Base-by-base conservation (phyloP, 2,329 filamentous ascomycete genomes). In the Colletotrichum simmondsii region DNA sequence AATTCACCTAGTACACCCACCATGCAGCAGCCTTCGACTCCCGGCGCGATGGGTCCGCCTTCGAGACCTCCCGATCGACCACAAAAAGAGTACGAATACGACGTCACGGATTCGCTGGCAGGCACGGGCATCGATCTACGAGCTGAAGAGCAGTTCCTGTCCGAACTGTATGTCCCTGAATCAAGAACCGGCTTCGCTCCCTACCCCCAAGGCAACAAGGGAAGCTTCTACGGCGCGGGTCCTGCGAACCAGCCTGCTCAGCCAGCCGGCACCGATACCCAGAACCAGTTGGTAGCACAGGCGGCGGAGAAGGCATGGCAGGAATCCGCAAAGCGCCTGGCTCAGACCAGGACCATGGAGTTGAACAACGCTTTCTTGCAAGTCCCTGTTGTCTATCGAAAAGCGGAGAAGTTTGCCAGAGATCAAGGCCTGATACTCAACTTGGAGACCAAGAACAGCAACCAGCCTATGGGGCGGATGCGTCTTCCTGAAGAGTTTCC, bases 41-140 rank as follows among this genome's bases (percentile, higher is more conserved):
- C 77, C 11, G 85, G 82, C 69, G 77, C 80, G 58, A 92, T 90
- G 89, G 88, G 87, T 0, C 90, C 85, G 73, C 91, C 89, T 77
- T 91, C 88, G 77, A 90, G 89, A 78, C 90, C 87, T 71, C 86
- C 87, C 22, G 92, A 93, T 70, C 87, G 87, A 75, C 89, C 91
- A 56, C 87, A 89, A 14, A 94, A 91, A 75, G 87, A 88, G 67
- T 86, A 87, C 68, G 85, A 90, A 70, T 91, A 95, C 77, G 94
- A 97, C 78, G 89, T 95, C 58, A 94, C 93, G 75, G 95, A 98
- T 83, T 93, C 95, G 63, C 83, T 98, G 67, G 92, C 92, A 22
- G 94, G 93, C 22, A 96, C 95, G 19, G 95, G 95, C 62, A 95
- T 98, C 75, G 94, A 98, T 84, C 83, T 98, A 59, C 92, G 93